Percentiles rank a stretch among this genome's conserved stretches.
Evolutionary conservation across 176 grass and related monocot genomes (phyloP).

Genomic region (Bolboschoenus planiculmis): DNA sequence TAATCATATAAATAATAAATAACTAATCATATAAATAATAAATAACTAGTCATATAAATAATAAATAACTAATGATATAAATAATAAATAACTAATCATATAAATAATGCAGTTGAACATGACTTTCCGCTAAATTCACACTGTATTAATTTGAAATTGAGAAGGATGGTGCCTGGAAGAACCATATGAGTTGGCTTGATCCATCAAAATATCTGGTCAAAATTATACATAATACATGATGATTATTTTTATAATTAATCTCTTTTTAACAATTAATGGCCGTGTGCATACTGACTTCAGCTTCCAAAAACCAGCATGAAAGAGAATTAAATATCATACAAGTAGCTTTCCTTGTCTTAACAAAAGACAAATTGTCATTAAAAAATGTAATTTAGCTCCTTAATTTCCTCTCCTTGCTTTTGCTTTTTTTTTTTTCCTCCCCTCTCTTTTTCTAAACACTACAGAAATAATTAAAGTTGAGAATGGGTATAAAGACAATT

Average conservation of each 20-base stretch:
- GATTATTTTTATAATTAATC: background rate
- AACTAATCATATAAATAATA: background rate
- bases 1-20: background rate
- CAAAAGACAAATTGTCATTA: background rate
- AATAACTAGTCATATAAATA: background rate
- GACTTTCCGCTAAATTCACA: background rate
- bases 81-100: background rate
- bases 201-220: constrained; percentile 3
- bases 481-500: no score
- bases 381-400: background rate
- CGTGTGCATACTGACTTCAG: background rate
- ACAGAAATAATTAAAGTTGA: no score
- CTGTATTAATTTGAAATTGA: background rate
- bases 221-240: background rate
- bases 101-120: background rate
- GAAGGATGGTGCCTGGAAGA: constrained; percentile 8
- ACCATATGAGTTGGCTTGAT: background rate
- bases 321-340: background rate
- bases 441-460: no score
- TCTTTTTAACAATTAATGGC: background rate
- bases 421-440: background rate
- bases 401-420: background rate
- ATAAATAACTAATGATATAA: background rate
- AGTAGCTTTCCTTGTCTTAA: background rate
- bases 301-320: background rate